Conservation (phyloP, 1,139 yeast genomes). For the Candida glucosophila region DNA sequence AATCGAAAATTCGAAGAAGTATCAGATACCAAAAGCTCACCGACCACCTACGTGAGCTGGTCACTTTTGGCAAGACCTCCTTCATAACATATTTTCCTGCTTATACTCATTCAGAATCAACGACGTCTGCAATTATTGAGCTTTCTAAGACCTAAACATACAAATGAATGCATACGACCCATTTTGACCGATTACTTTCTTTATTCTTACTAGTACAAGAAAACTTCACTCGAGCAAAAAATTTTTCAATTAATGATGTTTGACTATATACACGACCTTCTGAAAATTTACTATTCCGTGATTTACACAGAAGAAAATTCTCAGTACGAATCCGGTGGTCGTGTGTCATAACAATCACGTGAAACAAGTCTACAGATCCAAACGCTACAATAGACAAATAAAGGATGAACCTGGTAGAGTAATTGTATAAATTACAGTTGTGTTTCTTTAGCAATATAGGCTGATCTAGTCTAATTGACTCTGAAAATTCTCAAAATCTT, state of each 20-base stretch:
- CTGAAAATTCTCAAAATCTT: slow-evolving; percentile 48
- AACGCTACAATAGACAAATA: too few relatives aligned
- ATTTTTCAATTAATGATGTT: slow-evolving; percentile 9
- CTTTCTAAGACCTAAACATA: slow-evolving; percentile 51
- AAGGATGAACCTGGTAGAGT: neutral
- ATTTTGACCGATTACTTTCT: slow-evolving; percentile 42
- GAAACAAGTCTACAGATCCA: too few relatives aligned
- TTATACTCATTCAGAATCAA: too few relatives aligned
- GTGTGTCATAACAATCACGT: too few relatives aligned
- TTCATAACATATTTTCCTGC: slow-evolving; percentile 5
- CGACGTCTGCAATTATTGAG: too few relatives aligned
- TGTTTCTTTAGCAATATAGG: too few relatives aligned
- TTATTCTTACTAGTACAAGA: slow-evolving; percentile 5
- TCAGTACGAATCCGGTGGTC: slow-evolving; percentile 1
- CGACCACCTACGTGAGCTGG: slow-evolving; percentile 9
- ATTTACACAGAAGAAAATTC: neutral
- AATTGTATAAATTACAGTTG: too few relatives aligned
- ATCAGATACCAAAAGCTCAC: slow-evolving; percentile 26
- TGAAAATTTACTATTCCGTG: slow-evolving; percentile 1
- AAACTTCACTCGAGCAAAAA: slow-evolving; percentile 7
- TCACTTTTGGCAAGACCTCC: slow-evolving; percentile 31
- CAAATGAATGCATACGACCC: slow-evolving; percentile 80
- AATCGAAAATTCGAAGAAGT: slow-evolving; percentile 12
- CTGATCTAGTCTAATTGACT: slow-evolving; percentile 7
- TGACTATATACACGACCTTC: slow-evolving; percentile 1